These are phyloP conservation scores for Rhodotorula babjevae DNA, from an alignment of 768 basidiomycete genomes.

Conservation along the genomic window DNA sequence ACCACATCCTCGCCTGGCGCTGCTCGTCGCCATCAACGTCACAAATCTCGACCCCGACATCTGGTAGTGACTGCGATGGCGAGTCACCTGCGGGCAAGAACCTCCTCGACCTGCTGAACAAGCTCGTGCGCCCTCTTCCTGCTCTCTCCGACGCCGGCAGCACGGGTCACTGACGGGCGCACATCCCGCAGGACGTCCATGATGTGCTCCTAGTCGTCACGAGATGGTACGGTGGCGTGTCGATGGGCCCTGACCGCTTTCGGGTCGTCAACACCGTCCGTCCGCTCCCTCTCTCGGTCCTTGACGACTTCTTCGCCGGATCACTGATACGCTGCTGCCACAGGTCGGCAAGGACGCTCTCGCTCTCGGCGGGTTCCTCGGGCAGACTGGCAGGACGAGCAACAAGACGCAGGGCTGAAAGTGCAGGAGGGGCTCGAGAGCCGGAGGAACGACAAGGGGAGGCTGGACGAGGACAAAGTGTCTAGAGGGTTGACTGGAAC, in stretches of 20 bases:
- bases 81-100: slow-evolving; percentile 16
- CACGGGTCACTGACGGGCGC: no score
- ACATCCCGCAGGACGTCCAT: not conserved
- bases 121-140: not conserved
- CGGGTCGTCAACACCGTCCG: slow-evolving; percentile 9
- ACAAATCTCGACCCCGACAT: not conserved
- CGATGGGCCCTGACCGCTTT: slow-evolving; percentile 7
- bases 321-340: accelerated
- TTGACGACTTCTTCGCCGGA: no score
- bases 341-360: slow-evolving; percentile 4
- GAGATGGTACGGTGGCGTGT: slow-evolving; percentile 8
- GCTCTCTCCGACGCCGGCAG: no score
- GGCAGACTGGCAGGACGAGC: not conserved
- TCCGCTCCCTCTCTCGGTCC: not conserved
- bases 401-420: not conserved
- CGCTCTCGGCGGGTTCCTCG: not conserved
- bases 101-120: slow-evolving; percentile 7
- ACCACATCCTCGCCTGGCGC: slow-evolving; percentile 19
- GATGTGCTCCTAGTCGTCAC: slow-evolving; percentile 8
- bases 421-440: not conserved
- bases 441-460: no score
- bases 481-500: no score
- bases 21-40: not conserved
- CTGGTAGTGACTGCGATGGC: slow-evolving; percentile 6
- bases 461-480: no score